These are phyloP conservation scores for Skeletonema marinoi DNA, from an alignment of 108 stramenopile genomes.

Conservation along the genomic window DNA sequence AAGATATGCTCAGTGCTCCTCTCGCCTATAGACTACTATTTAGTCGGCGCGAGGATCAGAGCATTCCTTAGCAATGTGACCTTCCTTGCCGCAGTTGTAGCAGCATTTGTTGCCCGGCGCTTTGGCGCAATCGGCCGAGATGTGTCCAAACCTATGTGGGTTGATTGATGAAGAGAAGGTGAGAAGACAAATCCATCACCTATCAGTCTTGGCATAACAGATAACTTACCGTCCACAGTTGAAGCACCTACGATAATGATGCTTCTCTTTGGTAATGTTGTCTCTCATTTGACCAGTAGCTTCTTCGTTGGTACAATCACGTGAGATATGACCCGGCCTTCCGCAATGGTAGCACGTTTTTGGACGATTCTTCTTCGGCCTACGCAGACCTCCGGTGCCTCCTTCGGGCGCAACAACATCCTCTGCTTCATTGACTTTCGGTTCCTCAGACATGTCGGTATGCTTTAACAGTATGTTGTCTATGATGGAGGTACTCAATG, in stretches of 20 bases:
- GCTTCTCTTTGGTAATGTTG: slow-evolving; percentile 52
- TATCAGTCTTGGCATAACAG: background rate
- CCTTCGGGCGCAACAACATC: background rate
- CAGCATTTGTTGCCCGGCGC: slow-evolving; percentile 77
- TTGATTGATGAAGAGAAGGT: background rate
- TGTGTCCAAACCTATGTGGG: slow-evolving; percentile 52
- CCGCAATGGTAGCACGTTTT: slow-evolving; percentile 83
- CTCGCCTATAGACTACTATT: background rate
- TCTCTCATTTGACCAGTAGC: slow-evolving; percentile 63
- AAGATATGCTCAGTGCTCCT: background rate
- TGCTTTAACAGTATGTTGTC: too few species aligned
- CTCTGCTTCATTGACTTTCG: slow-evolving; percentile 7
- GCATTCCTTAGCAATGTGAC: slow-evolving; percentile 60
- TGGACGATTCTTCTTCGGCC: slow-evolving; percentile 44
- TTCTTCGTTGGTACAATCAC: slow-evolving; percentile 61
- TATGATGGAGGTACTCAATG: background rate
- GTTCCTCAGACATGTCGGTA: slow-evolving; percentile 27
- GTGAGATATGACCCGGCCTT: slow-evolving; percentile 57
- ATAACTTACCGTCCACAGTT: slow-evolving; percentile 75
- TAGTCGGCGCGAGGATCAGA: slow-evolving; percentile 16
- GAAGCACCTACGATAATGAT: slow-evolving; percentile 73
- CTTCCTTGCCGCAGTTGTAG: slow-evolving; percentile 80
- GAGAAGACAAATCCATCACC: background rate
- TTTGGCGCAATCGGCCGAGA: slow-evolving; percentile 66
- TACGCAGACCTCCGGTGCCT: slow-evolving; percentile 2